Evolutionary conservation across 2,329 filamentous ascomycete genomes (phyloP).

Genomic region (Ploettnerulaceae sp.): DNA sequence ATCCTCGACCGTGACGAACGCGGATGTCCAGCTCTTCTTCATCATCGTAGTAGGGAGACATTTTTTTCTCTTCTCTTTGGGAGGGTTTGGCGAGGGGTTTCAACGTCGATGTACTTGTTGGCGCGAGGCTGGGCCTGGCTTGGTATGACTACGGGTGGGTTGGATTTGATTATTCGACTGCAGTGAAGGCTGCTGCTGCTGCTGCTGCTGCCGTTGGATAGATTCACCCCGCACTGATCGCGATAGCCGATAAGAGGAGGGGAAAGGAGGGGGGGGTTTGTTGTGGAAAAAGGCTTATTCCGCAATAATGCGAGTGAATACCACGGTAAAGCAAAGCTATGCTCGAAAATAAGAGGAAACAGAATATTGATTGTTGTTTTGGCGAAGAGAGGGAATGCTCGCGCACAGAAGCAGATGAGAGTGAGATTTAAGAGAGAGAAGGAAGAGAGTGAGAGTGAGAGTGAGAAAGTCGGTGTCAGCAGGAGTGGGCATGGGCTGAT

Average conservation of each 20-base stretch:
- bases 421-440: slow-evolving; percentile 4
- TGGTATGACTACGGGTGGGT: too few relatives aligned
- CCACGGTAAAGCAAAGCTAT: too few relatives aligned
- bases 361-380: background rate
- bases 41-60: slow-evolving; percentile 40
- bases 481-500: slow-evolving; percentile 28
- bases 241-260: too few relatives aligned
- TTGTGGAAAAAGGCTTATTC: too few relatives aligned
- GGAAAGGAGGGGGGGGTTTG: too few relatives aligned
- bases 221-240: too few relatives aligned
- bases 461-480: slow-evolving; percentile 24
- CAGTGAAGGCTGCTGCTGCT: too few relatives aligned
- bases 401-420: background rate
- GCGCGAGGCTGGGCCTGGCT: slow-evolving; percentile 8
- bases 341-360: background rate
- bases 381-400: background rate
- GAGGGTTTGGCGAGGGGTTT: slow-evolving; percentile 20
- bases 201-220: too few relatives aligned
- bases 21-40: slow-evolving; percentile 53
- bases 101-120: background rate
- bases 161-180: too few relatives aligned
- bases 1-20: slow-evolving; percentile 37
- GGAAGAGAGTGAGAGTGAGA: slow-evolving; percentile 3
- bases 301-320: too few relatives aligned
- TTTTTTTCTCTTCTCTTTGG: too few relatives aligned